These are phyloP conservation scores for Neofusicoccum sp. DNA, from an alignment of 2,329 filamentous ascomycete species.

Conservation along the genomic window DNA sequence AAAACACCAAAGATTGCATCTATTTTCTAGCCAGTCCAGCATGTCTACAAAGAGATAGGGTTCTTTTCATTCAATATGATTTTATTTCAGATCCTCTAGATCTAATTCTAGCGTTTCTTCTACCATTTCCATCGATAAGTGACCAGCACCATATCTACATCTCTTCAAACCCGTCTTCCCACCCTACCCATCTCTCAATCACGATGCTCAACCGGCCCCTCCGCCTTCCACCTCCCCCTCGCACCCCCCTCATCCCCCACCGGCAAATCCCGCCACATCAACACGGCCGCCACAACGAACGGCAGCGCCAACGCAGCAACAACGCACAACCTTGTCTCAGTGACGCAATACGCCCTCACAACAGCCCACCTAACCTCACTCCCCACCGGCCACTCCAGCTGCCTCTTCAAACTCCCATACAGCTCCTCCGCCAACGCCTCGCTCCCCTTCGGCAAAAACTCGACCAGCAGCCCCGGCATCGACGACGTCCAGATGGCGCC, in stretches of 20 bases:
- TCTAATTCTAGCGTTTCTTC: not conserved
- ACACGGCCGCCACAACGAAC: not conserved
- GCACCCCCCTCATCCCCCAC: not conserved
- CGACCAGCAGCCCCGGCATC: slow-evolving; percentile 51
- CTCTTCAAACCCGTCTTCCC: too few species aligned
- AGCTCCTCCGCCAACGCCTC: slow-evolving; percentile 42
- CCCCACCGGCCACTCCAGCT: slow-evolving; percentile 53
- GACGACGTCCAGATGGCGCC: slow-evolving; percentile 62
- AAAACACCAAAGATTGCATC: too few species aligned
- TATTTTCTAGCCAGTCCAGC: too few species aligned
- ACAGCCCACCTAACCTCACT: slow-evolving; percentile 45
- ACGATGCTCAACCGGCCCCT: not conserved
- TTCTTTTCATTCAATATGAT: too few species aligned
- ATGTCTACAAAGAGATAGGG: too few species aligned
- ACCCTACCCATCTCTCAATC: not conserved
- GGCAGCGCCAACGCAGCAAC: not conserved
- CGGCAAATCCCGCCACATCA: slow-evolving; percentile 10
- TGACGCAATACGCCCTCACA: slow-evolving; percentile 28
- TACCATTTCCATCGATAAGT: not conserved
- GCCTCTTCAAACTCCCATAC: slow-evolving; percentile 52
- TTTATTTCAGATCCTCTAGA: too few species aligned
- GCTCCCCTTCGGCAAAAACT: slow-evolving; percentile 45
- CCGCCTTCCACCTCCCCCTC: not conserved
- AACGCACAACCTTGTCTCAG: slow-evolving; percentile 32
- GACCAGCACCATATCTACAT: too few species aligned